Evolutionary conservation across 129 eudicot species (phyloP).

Genomic region (Chrysanthemum seticuspe): DNA sequence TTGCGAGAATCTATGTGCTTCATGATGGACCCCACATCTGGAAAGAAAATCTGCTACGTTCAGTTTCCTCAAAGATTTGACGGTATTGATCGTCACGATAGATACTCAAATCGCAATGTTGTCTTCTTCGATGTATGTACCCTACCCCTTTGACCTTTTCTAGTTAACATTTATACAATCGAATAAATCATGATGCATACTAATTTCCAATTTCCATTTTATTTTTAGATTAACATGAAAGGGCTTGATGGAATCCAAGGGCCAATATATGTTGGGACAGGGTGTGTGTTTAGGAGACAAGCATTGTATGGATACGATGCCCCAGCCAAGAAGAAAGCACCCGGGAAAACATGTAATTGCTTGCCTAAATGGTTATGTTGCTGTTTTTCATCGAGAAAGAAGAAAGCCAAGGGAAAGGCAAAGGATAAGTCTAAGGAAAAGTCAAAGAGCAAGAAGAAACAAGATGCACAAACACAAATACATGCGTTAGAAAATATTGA

Average conservation of each 20-base stretch:
- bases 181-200: neutral
- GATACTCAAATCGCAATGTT: conserved; percentile 88
- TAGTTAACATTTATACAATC: neutral
- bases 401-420: conserved; percentile 51
- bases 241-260: conserved; percentile 97
- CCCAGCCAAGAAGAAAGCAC: conserved; percentile 77
- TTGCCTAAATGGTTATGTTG: conserved; percentile 82
- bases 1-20: conserved; percentile 90
- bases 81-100: conserved; percentile 88
- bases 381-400: conserved; percentile 53
- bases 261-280: conserved; percentile 92
- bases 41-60: conserved; percentile 84
- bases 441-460: conserved; percentile 54
- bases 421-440: conserved; percentile 39
- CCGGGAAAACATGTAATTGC: conserved; percentile 90
- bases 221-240: conserved; percentile 77
- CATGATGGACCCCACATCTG: conserved; percentile 91
- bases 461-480: conserved; percentile 72
- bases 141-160: conserved; percentile 8
- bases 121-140: conserved; percentile 86
- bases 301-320: conserved; percentile 92
- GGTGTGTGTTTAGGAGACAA: conserved; percentile 91
- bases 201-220: neutral
- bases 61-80: conserved; percentile 92
- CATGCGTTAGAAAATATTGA: conserved; percentile 91